Evolutionary conservation across 139 green algal genomes (phyloP), one percentile per base, ranked within the genome.

Genomic region (Picochlorum sp.): DNA sequence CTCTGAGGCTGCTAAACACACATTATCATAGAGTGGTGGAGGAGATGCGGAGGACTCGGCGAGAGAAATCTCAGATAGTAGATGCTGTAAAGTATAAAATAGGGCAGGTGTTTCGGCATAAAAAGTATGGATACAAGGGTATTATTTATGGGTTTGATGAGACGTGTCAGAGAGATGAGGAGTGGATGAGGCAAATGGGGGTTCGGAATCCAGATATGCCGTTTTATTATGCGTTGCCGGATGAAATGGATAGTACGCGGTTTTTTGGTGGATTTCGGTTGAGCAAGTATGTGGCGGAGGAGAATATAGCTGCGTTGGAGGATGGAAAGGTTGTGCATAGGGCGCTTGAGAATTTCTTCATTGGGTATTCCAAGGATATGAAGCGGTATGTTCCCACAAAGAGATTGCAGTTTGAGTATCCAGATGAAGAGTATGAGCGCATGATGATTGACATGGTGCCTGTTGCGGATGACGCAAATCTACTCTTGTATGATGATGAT

Each of bases 131-230:
- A 4, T 77, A 69, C 71, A 50, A 60, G 2, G 71, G 34, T 3
- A 45, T 73, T 7, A 61, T 77, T 18, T 69, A 49, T 23, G 71
- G 71, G 1, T 78, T 65, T 65, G 71, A 78, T 58, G 37, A 60
- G 9, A 18, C 30, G 28, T 78, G 71, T 37, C 10, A 64, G 26
- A 58, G 71, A 2, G 65, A 70, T 56, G 65, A 46, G 5, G 71
- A 61, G 7, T 78, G 71, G 65, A 45, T 58, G 26, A 15, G 24
- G 6, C n/a, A 28, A 18, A 69, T 57, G 37, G 64, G 58, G n/a
- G 60, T 72, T 30, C 16, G 16, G 47, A 49, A 63, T 41, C 34
- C 44, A 34, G 14, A 26, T 28, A 18, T 41, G 32, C 65, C 26
- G 9, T 38, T 49, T 58, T 78, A 78, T 61, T 62, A 70, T 15